Percentiles rank a stretch among this genome's conserved stretches.
Evolutionary conservation across 2,329 filamentous ascomycete genomes (phyloP).

Genomic region (Colletotrichum lentis): DNA sequence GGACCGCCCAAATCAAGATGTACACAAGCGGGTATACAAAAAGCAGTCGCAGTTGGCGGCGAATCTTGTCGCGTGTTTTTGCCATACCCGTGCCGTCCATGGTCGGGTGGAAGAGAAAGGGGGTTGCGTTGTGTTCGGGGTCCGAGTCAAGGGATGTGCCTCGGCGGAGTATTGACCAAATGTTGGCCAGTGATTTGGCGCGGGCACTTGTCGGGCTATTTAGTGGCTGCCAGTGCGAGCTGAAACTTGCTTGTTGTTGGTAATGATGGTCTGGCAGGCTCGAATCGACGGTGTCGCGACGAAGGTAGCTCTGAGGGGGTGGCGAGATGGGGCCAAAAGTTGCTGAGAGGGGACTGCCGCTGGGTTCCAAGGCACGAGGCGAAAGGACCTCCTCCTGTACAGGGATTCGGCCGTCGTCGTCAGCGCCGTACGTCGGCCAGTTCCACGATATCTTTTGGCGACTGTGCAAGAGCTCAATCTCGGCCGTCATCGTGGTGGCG

Average conservation of each 20-base stretch:
- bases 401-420: constrained; percentile 25
- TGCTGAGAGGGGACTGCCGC: constrained; percentile 27
- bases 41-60: constrained; percentile 73
- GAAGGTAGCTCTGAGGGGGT: constrained; percentile 32
- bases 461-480: constrained; percentile 32
- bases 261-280: background rate
- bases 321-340: constrained; percentile 31
- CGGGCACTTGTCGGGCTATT: constrained; percentile 33
- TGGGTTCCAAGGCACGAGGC: background rate
- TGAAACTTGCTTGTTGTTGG: constrained; percentile 11
- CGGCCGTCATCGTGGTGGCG: constrained; percentile 24
- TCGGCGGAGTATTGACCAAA: constrained; percentile 41
- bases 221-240: constrained; percentile 29
- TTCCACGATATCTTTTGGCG: constrained; percentile 38
- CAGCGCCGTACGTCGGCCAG: constrained; percentile 34
- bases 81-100: constrained; percentile 45
- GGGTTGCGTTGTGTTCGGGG: constrained; percentile 26
- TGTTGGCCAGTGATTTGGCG: constrained; percentile 41
- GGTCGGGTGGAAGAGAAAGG: constrained; percentile 36
- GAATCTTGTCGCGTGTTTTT: constrained; percentile 63
- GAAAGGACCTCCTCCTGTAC: constrained; percentile 9
- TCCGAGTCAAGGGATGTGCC: constrained; percentile 35
- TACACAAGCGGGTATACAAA: constrained; percentile 82
- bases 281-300: constrained; percentile 30
- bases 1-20: constrained; percentile 74